Percentiles rank a stretch among this genome's conserved stretches.
Conservation (phyloP, 2,329 filamentous ascomycete genomes). For the Aspergillus ibericus region DNA sequence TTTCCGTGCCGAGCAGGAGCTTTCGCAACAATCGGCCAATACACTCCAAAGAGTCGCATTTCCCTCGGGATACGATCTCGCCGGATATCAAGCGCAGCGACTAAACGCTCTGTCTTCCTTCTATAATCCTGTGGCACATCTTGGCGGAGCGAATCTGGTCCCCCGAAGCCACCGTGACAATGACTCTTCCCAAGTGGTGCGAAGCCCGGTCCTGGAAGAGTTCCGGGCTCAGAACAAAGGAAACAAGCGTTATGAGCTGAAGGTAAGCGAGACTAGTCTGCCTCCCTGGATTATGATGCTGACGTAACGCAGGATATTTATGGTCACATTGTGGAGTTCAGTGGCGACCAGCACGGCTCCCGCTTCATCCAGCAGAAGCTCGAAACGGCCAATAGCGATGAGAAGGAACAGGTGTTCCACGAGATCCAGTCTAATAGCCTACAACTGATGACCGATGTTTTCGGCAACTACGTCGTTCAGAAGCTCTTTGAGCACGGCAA, state of each 20-base stretch:
- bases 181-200: slow-evolving; percentile 60
- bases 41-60: slow-evolving; percentile 34
- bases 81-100: slow-evolving; percentile 31
- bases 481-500: slow-evolving; percentile 97
- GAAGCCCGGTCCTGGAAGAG: slow-evolving; percentile 74
- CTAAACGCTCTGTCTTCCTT: slow-evolving; percentile 37
- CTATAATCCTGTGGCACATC: slow-evolving; percentile 37
- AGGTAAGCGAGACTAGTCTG: slow-evolving; percentile 47
- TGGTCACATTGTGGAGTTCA: slow-evolving; percentile 86
- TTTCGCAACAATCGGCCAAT: slow-evolving; percentile 26
- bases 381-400: slow-evolving; percentile 88
- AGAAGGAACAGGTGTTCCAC: slow-evolving; percentile 85
- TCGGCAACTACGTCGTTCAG: slow-evolving; percentile 97
- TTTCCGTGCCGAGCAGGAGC: slow-evolving; percentile 46
- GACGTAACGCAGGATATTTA: slow-evolving; percentile 67
- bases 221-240: slow-evolving; percentile 73
- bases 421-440: slow-evolving; percentile 83
- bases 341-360: slow-evolving; percentile 92
- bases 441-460: slow-evolving; percentile 92
- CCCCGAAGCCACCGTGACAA: slow-evolving; percentile 55
- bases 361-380: slow-evolving; percentile 94
- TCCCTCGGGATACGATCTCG: slow-evolving; percentile 34
- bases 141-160: slow-evolving; percentile 35
- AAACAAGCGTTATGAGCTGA: slow-evolving; percentile 75
- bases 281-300: background rate